Percentiles rank a stretch among this genome's conserved stretches.
phyloP scores from a whole-genome alignment of 257 asterid genomes.

The Nicotiana benthamiana region DNA sequence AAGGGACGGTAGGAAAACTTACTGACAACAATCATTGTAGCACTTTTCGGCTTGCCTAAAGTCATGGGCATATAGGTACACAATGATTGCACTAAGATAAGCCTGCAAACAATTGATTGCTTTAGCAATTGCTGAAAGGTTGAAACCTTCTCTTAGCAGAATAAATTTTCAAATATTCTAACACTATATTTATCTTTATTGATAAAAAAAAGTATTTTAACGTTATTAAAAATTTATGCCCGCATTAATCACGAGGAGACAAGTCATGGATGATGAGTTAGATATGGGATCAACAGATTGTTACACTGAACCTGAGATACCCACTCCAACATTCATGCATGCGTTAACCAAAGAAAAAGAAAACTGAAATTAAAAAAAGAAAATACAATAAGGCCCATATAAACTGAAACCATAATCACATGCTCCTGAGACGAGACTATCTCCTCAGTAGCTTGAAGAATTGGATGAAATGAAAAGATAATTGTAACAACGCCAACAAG shows the following conservation, averaged over 20 bases:
- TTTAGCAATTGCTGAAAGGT: neutral
- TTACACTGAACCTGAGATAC: neutral
- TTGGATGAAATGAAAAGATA: neutral
- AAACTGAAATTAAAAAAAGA: neutral
- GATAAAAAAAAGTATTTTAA: neutral
- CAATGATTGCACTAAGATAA: conserved; percentile 91
- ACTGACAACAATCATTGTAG: conserved; percentile 97
- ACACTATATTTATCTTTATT: neutral
- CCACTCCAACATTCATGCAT: neutral
- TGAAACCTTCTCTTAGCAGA: neutral
- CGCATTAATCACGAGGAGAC: neutral
- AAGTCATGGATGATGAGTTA: neutral
- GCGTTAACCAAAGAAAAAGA: neutral
- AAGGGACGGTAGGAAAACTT: no score
- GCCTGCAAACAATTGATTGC: conserved; percentile 50
- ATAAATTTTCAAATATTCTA: neutral
- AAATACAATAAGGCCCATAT: neutral
- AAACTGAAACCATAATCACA: neutral
- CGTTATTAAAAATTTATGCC: neutral
- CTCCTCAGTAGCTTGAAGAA: neutral
- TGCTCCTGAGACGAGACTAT: neutral
- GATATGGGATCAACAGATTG: neutral
- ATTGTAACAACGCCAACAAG: neutral
- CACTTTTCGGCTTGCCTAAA: conserved; percentile 93
- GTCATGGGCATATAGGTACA: conserved; percentile 89